Evolutionary conservation across 78 protist genomes (phyloP), one percentile per base, ranked within the genome.

Genomic region (Blattamonas nauphoetae): DNA sequence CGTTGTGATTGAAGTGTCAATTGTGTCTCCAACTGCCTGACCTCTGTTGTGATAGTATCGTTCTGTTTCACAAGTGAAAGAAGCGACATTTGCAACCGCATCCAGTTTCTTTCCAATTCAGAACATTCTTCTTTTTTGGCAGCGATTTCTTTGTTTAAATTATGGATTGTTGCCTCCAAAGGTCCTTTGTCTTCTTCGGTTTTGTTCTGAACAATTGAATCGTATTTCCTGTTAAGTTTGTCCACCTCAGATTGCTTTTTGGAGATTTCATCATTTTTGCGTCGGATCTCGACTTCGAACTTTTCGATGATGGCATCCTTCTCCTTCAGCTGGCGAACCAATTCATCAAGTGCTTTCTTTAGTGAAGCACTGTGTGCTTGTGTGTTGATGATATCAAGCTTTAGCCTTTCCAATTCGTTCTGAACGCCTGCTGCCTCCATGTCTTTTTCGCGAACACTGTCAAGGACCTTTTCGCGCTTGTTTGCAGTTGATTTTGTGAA

Each of bases 121-220:
- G 2, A 36, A 45, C 86, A 77, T 43, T 90, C 93, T 11, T 0
- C 21, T 1, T 45, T 1, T 46, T 81, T 84, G 29, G 1, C 1
- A 1, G 35, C 85, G 36, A 92, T 88, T 78, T 78, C 45, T 21
- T 82, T 78, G 44, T 46, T 33, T 45, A 92, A 55, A 44, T 92
- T 87, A 82, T 86, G 78, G 44, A 89, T 88, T 44, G 91, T 87
- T 29, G 94, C 94, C 42, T 92, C 94, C 38, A 92, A 45, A 35
- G 94, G 92, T 0, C 94, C 94, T n/a, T 77, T 78, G 42, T 87
- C 81, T 45, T 81, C 90, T 3, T 90, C 92, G 6, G 32, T 87
- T 0, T 45, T 81, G 63, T 86, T 2, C 32, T 55, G 36, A 45
- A 90, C 71, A 38, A 92, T 38, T 42, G 35, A 44, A 41, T 90